Base-by-base conservation (phyloP, 208 protist genomes). In the Crithidia mellificae region DNA sequence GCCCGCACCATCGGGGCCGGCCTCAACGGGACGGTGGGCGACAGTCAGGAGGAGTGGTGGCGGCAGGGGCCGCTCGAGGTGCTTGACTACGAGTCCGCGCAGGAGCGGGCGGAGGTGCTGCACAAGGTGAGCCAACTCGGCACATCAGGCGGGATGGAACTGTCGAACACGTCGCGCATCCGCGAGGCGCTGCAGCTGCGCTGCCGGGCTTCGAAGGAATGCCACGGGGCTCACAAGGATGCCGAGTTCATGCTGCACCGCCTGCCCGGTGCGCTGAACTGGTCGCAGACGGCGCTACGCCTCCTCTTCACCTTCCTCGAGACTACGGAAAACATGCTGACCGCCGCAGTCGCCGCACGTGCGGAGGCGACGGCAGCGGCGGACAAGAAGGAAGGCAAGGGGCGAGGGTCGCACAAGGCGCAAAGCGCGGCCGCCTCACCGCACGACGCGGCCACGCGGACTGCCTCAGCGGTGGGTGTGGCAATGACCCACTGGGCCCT, bases 401-500 rank as follows among this genome's bases (percentile, higher is more conserved):
- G 27, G 19, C 47, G 49, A 19, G 11, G 6, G 44, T 22, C 12
- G 55, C 54, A 52, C 12, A 58, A 62, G 39, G n/a, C 24, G 17
- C 56, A 43, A 17, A 22, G 17, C 2, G n/a, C n/a, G n/a, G 15
- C 41, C 12, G 5, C 39, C 24, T n/a, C 49, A 43, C 30, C 19
- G 22, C 24, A 46, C 20, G 61, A 47, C 19, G 54, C 52, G 14
- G 34, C 38, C 22, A 63, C 63, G 6, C 62, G 70, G 32, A 49
- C 55, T 2, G 46, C 55, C 27, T 75, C 61, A 36, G 70, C 70
- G 7, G 70, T 75, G 6, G 62, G 62, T n/a, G 70, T 75, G 25
- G 62, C 70, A 15, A 69, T 75, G 70, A 75, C 70, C 20, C 70
- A 75, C 46, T 75, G 70, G 70, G 44, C 55, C 0, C 43, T 75